phyloP scores from a whole-genome alignment of 345 rosid species.

The Citrus inodora region DNA sequence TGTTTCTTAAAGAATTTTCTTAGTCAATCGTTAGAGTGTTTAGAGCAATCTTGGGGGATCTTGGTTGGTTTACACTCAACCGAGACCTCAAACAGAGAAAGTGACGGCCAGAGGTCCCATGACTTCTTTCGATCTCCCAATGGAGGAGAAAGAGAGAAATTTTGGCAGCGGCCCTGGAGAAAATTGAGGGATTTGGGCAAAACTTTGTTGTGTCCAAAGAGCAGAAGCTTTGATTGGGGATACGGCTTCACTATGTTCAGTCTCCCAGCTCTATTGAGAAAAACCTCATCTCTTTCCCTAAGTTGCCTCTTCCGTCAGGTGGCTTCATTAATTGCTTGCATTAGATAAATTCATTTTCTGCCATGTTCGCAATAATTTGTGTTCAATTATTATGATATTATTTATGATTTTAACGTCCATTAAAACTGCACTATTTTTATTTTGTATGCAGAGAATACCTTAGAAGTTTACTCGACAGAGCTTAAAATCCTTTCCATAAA shows the following conservation, averaged over 20 bases:
- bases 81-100: too few species aligned
- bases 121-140: neutral
- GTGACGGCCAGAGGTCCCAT: neutral
- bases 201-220: neutral
- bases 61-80: too few species aligned
- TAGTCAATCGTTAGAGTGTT: too few species aligned
- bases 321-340: neutral
- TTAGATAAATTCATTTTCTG: too few species aligned
- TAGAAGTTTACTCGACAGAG: neutral
- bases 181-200: neutral
- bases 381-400: too few species aligned
- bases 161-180: neutral
- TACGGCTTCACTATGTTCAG: neutral
- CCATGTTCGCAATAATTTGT: too few species aligned
- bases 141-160: neutral
- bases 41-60: too few species aligned
- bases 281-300: neutral
- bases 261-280: neutral
- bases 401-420: too few species aligned
- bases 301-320: neutral
- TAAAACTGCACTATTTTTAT: too few species aligned
- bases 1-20: too few species aligned
- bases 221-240: neutral
- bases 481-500: neutral
- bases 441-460: neutral